Evolutionary conservation across 2,329 filamentous ascomycete genomes (phyloP).

Genomic region (Verticillium dahliae): DNA sequence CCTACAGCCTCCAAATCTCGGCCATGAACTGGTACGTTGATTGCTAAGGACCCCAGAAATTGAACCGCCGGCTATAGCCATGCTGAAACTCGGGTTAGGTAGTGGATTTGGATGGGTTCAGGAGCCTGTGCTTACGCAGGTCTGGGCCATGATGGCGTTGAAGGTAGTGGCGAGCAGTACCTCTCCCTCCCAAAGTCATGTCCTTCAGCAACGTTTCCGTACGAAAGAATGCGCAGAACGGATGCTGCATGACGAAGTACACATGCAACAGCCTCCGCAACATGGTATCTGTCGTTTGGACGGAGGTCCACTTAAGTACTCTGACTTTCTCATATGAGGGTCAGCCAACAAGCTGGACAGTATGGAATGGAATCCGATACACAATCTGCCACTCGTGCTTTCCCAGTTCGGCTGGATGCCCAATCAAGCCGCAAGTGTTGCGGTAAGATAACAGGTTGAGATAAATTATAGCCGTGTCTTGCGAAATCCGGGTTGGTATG

Average conservation of each 20-base stretch:
- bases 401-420: no score
- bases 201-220: conserved; percentile 33
- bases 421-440: not conserved
- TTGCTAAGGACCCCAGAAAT: conserved; percentile 26
- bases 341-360: not conserved
- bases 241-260: conserved; percentile 27
- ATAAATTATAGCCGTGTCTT: not conserved
- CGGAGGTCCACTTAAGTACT: conserved; percentile 27
- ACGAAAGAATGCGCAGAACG: conserved; percentile 26
- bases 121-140: conserved; percentile 22
- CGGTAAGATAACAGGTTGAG: not conserved
- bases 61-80: conserved; percentile 19
- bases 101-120: not conserved
- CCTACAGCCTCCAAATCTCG: conserved; percentile 27
- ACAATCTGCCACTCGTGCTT: not conserved
- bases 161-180: conserved; percentile 34
- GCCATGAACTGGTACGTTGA: conserved; percentile 26
- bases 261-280: conserved; percentile 22
- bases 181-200: conserved; percentile 19
- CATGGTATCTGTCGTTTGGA: conserved; percentile 25
- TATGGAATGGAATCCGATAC: not conserved
- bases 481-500: not conserved
- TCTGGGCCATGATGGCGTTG: conserved; percentile 27
- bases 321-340: conserved; percentile 7
- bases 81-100: conserved; percentile 12